Conservation (phyloP, 192 early-diverging fungal genomes). For the Helicostylum pulchrum region DNA sequence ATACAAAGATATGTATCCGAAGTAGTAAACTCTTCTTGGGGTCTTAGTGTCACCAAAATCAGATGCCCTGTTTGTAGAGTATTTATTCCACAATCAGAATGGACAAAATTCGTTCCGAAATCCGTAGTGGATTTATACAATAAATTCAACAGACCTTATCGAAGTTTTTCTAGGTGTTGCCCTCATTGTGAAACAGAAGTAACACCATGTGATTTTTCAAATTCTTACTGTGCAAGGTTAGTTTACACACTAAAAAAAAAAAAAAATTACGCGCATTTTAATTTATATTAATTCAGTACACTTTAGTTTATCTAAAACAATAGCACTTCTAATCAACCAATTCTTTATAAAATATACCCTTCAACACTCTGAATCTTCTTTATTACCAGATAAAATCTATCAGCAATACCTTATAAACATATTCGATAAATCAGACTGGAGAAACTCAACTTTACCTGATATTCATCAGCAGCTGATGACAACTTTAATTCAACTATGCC, state of each 20-base stretch:
- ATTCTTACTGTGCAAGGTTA: neutral
- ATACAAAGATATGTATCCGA: constrained; percentile 45
- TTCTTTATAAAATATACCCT: neutral
- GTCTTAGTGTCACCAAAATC: constrained; percentile 51
- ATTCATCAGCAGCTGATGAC: constrained; percentile 1
- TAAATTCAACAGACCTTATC: constrained; percentile 53
- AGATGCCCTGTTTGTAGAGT: constrained; percentile 58
- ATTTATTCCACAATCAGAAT: constrained; percentile 46
- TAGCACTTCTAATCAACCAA: neutral
- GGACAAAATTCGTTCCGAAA: constrained; percentile 54
- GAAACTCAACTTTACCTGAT: neutral
- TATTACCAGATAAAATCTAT: constrained; percentile 1
- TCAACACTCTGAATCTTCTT: neutral
- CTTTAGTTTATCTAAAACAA: neutral
- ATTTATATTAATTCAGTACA: constrained; percentile 1
- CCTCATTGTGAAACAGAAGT: constrained; percentile 47
- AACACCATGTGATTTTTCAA: constrained; percentile 29
- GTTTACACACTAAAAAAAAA: neutral
- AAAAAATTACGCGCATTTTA: neutral
- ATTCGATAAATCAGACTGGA: neutral
- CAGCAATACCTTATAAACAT: constrained; percentile 3
- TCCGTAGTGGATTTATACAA: constrained; percentile 42
- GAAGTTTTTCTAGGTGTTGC: constrained; percentile 51
- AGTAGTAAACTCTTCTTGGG: constrained; percentile 58
- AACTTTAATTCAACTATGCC: constrained; percentile 8